Percentiles rank a stretch among this genome's conserved stretches.
Conservation (phyloP, 768 basidiomycete genomes). For the Rhizopogon salebrosus region DNA sequence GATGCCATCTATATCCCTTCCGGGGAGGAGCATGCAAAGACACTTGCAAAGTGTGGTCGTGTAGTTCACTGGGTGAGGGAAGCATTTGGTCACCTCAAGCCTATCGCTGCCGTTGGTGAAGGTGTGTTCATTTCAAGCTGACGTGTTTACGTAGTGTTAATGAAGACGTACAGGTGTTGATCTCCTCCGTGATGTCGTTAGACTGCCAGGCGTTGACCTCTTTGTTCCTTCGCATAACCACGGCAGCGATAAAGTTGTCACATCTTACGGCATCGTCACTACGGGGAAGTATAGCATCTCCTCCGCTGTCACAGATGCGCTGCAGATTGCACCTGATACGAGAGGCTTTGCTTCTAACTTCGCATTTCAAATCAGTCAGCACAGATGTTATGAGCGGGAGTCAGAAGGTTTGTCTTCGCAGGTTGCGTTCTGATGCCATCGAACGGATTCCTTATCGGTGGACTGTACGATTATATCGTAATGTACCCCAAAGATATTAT, state of each 20-base stretch:
- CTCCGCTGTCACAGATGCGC: conserved; percentile 33
- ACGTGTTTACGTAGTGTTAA: conserved; percentile 1
- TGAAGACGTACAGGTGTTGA: conserved; percentile 33
- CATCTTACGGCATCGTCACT: conserved; percentile 61
- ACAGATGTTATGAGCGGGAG: conserved; percentile 62
- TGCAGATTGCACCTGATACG: conserved; percentile 38
- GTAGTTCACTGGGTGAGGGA: conserved; percentile 80
- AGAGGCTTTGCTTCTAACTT: conserved; percentile 57
- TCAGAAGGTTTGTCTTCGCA: conserved; percentile 45
- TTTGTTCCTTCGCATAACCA: conserved; percentile 26
- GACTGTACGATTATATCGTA: neutral
- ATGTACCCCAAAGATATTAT: neutral
- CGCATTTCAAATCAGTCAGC: conserved; percentile 59
- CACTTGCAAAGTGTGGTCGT: conserved; percentile 58
- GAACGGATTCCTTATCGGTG: neutral
- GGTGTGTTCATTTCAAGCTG: conserved; percentile 30
- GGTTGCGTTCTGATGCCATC: conserved; percentile 39
- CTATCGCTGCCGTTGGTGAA: conserved; percentile 73
- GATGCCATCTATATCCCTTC: conserved; percentile 80
- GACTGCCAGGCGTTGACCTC: conserved; percentile 39
- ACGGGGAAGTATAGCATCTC: conserved; percentile 43
- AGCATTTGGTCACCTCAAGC: conserved; percentile 82
- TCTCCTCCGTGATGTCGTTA: conserved; percentile 43
- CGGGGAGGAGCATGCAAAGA: conserved; percentile 54
- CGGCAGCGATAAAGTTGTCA: conserved; percentile 34